Evolutionary conservation across 2,329 filamentous ascomycete species (phyloP), one percentile per base, ranked within the genome.

Genomic region (Penicillium digitatum): DNA sequence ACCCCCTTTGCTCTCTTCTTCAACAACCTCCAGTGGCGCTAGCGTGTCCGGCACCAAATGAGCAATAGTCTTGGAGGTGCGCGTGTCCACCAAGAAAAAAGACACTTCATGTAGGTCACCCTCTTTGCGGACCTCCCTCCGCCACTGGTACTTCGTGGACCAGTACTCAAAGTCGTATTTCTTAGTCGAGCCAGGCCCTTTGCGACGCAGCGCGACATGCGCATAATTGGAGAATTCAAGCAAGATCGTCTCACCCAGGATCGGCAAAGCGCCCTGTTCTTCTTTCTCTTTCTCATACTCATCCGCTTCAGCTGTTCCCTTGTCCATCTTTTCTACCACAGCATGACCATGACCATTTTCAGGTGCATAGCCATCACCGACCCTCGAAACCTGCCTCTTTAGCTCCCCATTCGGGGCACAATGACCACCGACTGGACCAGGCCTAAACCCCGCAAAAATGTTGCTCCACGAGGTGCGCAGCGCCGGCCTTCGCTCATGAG

Each of bases 181-280:
- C 74, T 91, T 93, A 59, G 80, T 80, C 42, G 81, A 78, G 62
- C 84, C 86, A 48, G 81, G 77, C 7, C 87, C 87, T 24, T 83
- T 80, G 39, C 89, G 84, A 62, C 83, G 85, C 48, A 99, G 77
- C 61, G 96, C 89, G 38, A 97, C 85, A 65, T 94, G 90, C 2
- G 93, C 93, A 71, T 99, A 99, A 76, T 97, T 99, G 62, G 90
- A 95, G 71, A 96, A 99, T 71, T 97, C 93, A 32, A 99, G 82
- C 74, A 91, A 89, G 71, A 93, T 88, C 34, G 82, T 87, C 72
- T 95, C 90, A 55, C 87, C 89, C 18, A 89, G 83, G 42, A 79
- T 67, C 11, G 53, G 42, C 22, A 20, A 26, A 26, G 22, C 10
- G 14, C 11, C 0, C 10, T 26, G 37, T 22, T 48, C 49, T 10